These are phyloP conservation scores for Fomitopsis pinicola DNA, from an alignment of 1,284 basidiomycete species.

Conservation along the genomic window DNA sequence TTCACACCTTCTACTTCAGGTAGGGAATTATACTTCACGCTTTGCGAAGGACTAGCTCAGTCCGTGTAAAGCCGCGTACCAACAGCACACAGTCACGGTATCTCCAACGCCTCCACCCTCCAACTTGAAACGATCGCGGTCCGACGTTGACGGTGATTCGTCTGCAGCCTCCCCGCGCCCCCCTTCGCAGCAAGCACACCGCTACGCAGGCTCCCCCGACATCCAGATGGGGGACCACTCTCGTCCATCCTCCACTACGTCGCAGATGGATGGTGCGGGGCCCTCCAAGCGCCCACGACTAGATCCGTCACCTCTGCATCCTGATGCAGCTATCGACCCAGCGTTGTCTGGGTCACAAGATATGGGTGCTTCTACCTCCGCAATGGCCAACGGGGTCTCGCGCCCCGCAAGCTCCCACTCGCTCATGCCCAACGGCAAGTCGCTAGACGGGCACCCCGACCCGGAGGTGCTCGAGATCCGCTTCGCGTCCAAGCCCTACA, in stretches of 20 bases:
- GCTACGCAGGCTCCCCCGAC: conserved; percentile 38
- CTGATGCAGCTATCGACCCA: conserved; percentile 11
- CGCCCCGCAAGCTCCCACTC: conserved; percentile 18
- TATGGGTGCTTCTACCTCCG: conserved; percentile 7
- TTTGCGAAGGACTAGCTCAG: conserved; percentile 27
- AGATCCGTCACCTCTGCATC: conserved; percentile 38
- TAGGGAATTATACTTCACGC: conserved; percentile 30
- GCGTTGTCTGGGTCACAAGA: background rate
- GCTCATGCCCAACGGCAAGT: conserved; percentile 19
- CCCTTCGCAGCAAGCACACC: conserved; percentile 22
- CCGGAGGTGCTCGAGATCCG: conserved; percentile 41
- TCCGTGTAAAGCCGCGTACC: conserved; percentile 36
- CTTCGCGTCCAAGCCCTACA: conserved; percentile 64
- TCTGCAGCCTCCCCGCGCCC: conserved; percentile 12
- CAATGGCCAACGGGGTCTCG: conserved; percentile 14
- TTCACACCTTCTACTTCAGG: conserved; percentile 76
- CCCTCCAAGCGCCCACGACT: conserved; percentile 66
- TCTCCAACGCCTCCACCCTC: conserved; percentile 55
- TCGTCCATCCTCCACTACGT: conserved; percentile 44
- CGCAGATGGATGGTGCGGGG: conserved; percentile 41
- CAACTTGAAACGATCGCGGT: conserved; percentile 42
- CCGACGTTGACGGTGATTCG: conserved; percentile 37
- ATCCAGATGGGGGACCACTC: conserved; percentile 41
- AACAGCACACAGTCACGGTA: conserved; percentile 35
- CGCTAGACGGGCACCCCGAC: conserved; percentile 10